Conservation (phyloP, 2,329 filamentous ascomycete genomes). For the Colletotrichum sp. region DNA sequence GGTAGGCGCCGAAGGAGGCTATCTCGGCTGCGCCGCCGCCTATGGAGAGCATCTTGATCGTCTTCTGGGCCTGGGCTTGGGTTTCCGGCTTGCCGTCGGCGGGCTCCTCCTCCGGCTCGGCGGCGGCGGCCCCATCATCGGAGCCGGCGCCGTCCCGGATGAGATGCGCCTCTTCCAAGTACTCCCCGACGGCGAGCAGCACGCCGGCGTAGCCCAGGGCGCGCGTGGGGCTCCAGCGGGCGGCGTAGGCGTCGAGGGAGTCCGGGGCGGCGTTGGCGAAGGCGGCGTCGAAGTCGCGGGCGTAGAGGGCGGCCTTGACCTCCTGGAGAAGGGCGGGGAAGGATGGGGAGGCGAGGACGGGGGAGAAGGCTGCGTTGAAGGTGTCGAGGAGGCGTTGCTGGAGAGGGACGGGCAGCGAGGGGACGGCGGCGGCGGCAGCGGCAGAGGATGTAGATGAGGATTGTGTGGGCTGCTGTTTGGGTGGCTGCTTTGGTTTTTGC, state of each 20-base stretch:
- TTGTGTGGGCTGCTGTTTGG: background rate
- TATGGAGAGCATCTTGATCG: slow-evolving; percentile 50
- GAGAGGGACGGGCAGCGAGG: background rate
- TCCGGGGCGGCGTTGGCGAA: slow-evolving; percentile 64
- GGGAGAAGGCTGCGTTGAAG: slow-evolving; percentile 70
- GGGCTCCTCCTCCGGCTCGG: background rate
- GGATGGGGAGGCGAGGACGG: slow-evolving; percentile 48
- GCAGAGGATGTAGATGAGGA: background rate
- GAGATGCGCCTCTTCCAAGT: slow-evolving; percentile 31
- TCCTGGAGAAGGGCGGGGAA: slow-evolving; percentile 71
- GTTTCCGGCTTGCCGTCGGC: background rate
- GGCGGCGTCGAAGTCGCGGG: slow-evolving; percentile 81
- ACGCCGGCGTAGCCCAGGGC: slow-evolving; percentile 79
- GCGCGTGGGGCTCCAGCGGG: slow-evolving; percentile 88
- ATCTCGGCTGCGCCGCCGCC: slow-evolving; percentile 70
- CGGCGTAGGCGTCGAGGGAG: slow-evolving; percentile 81
- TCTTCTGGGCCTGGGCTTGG: background rate
- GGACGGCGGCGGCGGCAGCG: background rate
- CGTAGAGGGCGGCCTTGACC: slow-evolving; percentile 85
- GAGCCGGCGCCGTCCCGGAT: background rate
- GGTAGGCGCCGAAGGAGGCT: slow-evolving; percentile 53
- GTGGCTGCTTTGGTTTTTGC: background rate
- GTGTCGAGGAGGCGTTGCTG: slow-evolving; percentile 77
- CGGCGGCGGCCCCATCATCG: background rate
- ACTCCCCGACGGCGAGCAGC: slow-evolving; percentile 42